Base-by-base conservation (phyloP, 2,329 filamentous ascomycete species). In the Parasarocladium wereldwijsianum region DNA sequence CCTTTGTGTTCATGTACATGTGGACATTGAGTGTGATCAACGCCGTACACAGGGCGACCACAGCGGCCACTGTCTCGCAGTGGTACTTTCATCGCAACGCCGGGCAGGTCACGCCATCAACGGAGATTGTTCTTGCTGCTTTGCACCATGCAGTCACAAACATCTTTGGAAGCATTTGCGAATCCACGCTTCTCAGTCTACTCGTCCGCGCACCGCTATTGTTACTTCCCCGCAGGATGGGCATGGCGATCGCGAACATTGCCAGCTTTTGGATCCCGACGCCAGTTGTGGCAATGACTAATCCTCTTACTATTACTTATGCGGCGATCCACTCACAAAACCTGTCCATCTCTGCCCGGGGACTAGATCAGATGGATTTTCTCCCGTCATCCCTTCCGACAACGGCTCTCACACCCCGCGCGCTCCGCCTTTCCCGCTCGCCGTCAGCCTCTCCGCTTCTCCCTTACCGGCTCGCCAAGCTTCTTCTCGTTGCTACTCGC, bases 21-120 rank as follows among this genome's bases (percentile, higher is more conserved):
- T 98, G 90, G 90, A 90, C 85, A 0, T 62, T 94, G 24, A 80
- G 81, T 3, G 72, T 96, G 34, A 75, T 93, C 47, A 78, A 84
- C 34, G 85, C 84, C 12, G 70, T 96, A 14, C 87, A 98, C 51
- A 76, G 90, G 34, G 77, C 83, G 14, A 90, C 86, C 11, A 93
- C 87, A 10, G 87, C 85, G 15, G 90, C 90, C 8, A 93, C 87
- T 1, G 87, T 96, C 15, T 93, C 84, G 23, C 90, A 98, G 53
- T 98, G 90, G 90, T 98, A 98, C 55, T 98, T 96, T 53, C 87
- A 96, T 53, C 83, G 90, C 38, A 80, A 92, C 43, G 74, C 76
- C 4, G 69, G 76, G 8, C 84, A 87, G 5, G 64, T 77, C 7
- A 76, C 85, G 3, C 75, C 82, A 1, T 86, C 84, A 1, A 65